A percentile compares a stretch with the other conserved stretches of the same genome.
These are phyloP conservation scores for Berkeleyomyces basicola DNA, from an alignment of 2,329 filamentous ascomycete genomes.

Conservation along the genomic window DNA sequence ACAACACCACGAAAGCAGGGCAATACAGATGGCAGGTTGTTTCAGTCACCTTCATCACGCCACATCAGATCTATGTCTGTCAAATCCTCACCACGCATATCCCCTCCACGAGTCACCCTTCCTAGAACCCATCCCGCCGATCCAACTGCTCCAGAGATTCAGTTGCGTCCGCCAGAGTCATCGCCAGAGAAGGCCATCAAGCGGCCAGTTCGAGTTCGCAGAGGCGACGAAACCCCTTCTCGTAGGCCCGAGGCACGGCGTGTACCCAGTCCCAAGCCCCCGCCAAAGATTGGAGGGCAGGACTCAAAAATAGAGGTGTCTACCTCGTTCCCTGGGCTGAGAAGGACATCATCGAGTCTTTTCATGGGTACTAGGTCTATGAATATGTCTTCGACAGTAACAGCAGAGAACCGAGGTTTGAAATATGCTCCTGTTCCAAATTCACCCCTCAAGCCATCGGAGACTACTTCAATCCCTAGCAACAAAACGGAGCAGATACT, in stretches of 20 bases:
- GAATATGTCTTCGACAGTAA: too few relatives aligned
- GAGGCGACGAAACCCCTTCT: slow-evolving; percentile 10
- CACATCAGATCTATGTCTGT: not conserved
- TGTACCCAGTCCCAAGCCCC: slow-evolving; percentile 7
- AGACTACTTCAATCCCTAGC: slow-evolving; percentile 27
- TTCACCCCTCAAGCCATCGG: not conserved
- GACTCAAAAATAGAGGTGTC: not conserved
- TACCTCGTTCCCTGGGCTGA: not conserved
- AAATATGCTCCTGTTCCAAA: not conserved
- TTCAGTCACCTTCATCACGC: not conserved
- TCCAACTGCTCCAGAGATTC: not conserved
- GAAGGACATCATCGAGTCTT: not conserved
- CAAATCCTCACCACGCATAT: slow-evolving; percentile 1
- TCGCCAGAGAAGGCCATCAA: slow-evolving; percentile 7
- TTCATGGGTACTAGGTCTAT: not conserved
- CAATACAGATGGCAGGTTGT: not conserved
- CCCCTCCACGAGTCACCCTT: slow-evolving; percentile 1
- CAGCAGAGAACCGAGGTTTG: too few relatives aligned
- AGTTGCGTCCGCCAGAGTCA: not conserved
- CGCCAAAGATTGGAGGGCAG: not conserved
- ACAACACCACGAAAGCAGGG: not conserved
- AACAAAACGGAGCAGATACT: slow-evolving; percentile 40
- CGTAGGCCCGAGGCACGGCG: not conserved
- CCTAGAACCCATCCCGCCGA: not conserved
- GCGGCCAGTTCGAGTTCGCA: slow-evolving; percentile 7